Conservation (phyloP, 495 filamentous ascomycete genomes). For the Peziza echinospora region DNA sequence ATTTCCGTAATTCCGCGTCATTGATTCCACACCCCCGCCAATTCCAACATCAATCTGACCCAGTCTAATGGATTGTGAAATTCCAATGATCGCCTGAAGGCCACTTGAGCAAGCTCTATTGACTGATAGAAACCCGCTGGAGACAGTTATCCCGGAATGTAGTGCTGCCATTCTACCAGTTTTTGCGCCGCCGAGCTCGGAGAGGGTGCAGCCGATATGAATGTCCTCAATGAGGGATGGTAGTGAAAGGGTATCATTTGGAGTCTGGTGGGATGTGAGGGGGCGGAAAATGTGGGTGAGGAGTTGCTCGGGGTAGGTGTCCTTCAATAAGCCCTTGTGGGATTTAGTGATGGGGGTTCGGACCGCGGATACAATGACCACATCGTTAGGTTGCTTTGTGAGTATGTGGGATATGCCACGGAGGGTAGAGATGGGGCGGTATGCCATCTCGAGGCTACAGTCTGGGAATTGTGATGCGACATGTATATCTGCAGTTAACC, state of each 20-base stretch:
- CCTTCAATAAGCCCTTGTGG: conserved; percentile 62
- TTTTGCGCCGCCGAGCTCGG: conserved; percentile 78
- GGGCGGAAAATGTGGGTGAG: conserved; percentile 39
- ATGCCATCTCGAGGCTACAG: too few relatives aligned
- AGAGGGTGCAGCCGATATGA: conserved; percentile 66
- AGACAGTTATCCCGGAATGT: conserved; percentile 53
- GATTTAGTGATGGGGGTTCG: conserved; percentile 70
- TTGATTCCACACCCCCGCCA: conserved; percentile 79
- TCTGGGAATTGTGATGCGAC: too few relatives aligned
- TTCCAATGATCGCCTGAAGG: conserved; percentile 46
- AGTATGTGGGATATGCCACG: conserved; percentile 55
- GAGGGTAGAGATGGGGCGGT: too few relatives aligned
- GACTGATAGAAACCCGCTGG: conserved; percentile 57
- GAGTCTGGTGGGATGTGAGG: conserved; percentile 14
- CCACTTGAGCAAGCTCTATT: conserved; percentile 72
- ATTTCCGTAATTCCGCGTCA: conserved; percentile 73
- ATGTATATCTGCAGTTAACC: too few relatives aligned
- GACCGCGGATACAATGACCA: conserved; percentile 72
- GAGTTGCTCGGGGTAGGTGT: conserved; percentile 78
- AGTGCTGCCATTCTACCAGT: conserved; percentile 78
- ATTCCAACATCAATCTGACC: conserved; percentile 60
- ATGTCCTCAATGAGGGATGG: conserved; percentile 63
- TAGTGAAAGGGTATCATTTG: conserved; percentile 54
- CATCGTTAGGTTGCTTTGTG: conserved; percentile 57
- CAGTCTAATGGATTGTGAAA: conserved; percentile 48